Base-by-base conservation (phyloP, 2,329 filamentous ascomycete genomes). In the Paraconiothyrium brasiliense region DNA sequence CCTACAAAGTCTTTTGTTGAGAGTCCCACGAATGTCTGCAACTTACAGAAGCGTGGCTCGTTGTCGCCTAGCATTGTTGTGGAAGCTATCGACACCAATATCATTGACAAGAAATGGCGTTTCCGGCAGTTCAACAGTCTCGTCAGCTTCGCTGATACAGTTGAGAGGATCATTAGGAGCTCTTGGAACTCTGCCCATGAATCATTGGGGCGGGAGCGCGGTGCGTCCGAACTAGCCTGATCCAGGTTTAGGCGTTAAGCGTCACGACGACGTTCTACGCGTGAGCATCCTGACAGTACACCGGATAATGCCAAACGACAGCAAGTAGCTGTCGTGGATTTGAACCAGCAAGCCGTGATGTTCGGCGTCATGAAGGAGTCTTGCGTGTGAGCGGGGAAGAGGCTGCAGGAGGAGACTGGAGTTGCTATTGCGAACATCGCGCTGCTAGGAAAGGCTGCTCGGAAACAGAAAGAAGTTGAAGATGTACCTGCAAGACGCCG, bases 41-140 rank as follows among this genome's bases (percentile, higher is more conserved):
- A 35, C 27, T 16, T 20, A 27, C 27, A 34, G n/a, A n/a, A 30
- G 30, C 14, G 47, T 34, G 30, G 30, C 30, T 50, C n/a, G 47
- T 30, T 27, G 24, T 34, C 47, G 27, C 16, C 24, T 49, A 27
- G 47, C 47, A 14, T 24, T 27, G 8, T 48, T 11, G 9, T 48
- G 22, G 16, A n/a, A 35, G 32, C 48, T 35, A 16, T 41, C 37
- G 13, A 52, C 34, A 39, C 35, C 16, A 16, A 16, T 27, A 41
- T 14, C 22, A 37, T 39, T 39, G 49, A 37, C 49, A 37, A 51
- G 37, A 44, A 54, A 34, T 54, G 51, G 51, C 37, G 39, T 24
- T 30, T 44, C 37, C 51, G 51, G 51, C 51, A 54, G 51, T 54
- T 54, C 37, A 30, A 35, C 11, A 6, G 16, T 44, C n/a, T n/a